Conservation (phyloP, 2,329 filamentous ascomycete species). For the Ambrosiella cleistominuta region DNA sequence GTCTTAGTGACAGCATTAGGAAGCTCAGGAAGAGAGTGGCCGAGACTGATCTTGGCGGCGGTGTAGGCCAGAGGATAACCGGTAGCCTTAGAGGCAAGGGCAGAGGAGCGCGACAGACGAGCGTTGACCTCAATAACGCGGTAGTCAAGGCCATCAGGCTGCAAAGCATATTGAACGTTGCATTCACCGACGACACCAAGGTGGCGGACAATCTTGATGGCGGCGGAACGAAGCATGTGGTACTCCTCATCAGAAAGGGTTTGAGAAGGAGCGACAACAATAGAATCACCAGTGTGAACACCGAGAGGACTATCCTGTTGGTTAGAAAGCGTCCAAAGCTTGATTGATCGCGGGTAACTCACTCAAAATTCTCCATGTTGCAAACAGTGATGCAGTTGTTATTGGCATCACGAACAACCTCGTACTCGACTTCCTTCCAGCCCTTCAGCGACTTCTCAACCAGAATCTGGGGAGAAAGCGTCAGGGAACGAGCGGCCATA, state of each 20-base stretch:
- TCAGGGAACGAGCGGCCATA: constrained; percentile 80
- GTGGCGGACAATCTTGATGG: constrained; percentile 96
- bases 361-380: constrained; percentile 25
- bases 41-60: constrained; percentile 92
- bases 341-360: constrained; percentile 32
- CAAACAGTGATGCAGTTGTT: constrained; percentile 99
- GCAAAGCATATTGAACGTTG: constrained; percentile 94
- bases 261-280: constrained; percentile 92
- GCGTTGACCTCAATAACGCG: constrained; percentile 98
- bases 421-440: constrained; percentile 99
- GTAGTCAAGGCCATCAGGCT: constrained; percentile 94
- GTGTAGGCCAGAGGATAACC: constrained; percentile 96
- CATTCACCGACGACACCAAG: constrained; percentile 95
- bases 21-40: constrained; percentile 84
- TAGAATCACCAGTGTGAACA: constrained; percentile 96
- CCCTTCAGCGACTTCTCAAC: constrained; percentile 98
- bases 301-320: constrained; percentile 72
- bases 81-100: constrained; percentile 91
- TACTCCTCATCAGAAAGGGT: constrained; percentile 97
- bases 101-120: constrained; percentile 91
- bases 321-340: constrained; percentile 30
- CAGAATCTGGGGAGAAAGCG: constrained; percentile 85
- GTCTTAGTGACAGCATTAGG: constrained; percentile 98
- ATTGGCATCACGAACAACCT: constrained; percentile 88
- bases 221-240: constrained; percentile 94